These are phyloP conservation scores for Aspergillus coremiiformis DNA, from an alignment of 495 filamentous ascomycete genomes.

Conservation along the genomic window DNA sequence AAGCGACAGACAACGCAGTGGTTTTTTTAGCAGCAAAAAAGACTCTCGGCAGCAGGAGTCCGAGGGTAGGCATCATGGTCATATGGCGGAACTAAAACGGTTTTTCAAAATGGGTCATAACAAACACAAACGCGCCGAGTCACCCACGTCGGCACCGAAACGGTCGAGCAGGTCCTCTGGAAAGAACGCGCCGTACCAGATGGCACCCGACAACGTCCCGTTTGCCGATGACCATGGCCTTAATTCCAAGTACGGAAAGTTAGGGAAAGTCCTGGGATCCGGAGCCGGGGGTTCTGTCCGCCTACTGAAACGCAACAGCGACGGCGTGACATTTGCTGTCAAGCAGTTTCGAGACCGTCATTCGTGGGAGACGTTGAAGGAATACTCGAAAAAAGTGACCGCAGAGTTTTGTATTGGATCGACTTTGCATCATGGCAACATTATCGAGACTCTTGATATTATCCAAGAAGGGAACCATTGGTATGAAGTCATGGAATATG, in stretches of 20 bases:
- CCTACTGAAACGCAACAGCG: constrained; percentile 84
- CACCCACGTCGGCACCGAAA: constrained; percentile 43
- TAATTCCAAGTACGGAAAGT: constrained; percentile 85
- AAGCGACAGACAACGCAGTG: constrained; percentile 34
- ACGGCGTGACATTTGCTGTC: constrained; percentile 89
- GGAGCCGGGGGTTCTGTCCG: constrained; percentile 94
- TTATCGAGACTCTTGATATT: constrained; percentile 96
- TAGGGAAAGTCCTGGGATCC: constrained; percentile 87
- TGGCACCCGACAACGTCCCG: constrained; percentile 59
- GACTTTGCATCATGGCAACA: constrained; percentile 94
- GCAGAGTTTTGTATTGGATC: constrained; percentile 98
- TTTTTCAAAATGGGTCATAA: constrained; percentile 73
- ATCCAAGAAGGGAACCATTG: constrained; percentile 90
- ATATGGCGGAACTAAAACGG: constrained; percentile 89
- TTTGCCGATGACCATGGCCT: constrained; percentile 94
- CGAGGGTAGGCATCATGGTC: constrained; percentile 51
- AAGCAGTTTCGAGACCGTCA: constrained; percentile 95
- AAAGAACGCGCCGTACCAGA: constrained; percentile 50
- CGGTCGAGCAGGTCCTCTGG: constrained; percentile 41
- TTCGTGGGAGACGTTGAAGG: constrained; percentile 84
- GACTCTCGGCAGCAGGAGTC: constrained; percentile 38
- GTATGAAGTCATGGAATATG: constrained; percentile 99
- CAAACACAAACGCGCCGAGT: constrained; percentile 60
- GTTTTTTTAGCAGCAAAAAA: constrained; percentile 42
- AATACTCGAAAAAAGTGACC: constrained; percentile 99